A percentile compares a stretch with the other conserved stretches of the same genome.
Conservation (phyloP, 148 eudicot species). For the Camellia granthamiana region DNA sequence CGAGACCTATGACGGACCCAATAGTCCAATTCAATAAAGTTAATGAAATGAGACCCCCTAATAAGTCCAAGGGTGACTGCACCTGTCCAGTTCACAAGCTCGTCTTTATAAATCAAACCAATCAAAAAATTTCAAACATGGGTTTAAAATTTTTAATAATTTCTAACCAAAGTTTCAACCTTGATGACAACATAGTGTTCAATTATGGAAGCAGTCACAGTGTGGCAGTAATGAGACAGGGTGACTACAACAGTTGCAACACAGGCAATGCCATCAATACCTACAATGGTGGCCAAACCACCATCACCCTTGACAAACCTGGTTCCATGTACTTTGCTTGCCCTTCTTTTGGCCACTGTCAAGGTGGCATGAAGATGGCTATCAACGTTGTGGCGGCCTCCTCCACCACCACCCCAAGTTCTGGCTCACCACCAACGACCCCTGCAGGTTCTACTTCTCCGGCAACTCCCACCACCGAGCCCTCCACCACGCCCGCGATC, state of each 20-base stretch:
- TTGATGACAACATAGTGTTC: conserved; percentile 24
- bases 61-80: no score
- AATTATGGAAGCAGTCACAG: conserved; percentile 19
- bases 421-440: conserved; percentile 2
- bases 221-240: conserved; percentile 28
- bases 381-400: conserved; percentile 27
- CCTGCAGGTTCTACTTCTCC: neutral
- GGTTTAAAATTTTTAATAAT: no score
- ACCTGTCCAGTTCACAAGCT: no score
- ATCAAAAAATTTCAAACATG: neutral
- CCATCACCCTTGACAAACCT: conserved; percentile 14
- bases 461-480: neutral
- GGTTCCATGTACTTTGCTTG: conserved; percentile 49
- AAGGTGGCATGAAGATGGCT: conserved; percentile 34
- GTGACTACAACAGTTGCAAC: conserved; percentile 33
- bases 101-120: no score
- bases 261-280: conserved; percentile 22
- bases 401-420: neutral
- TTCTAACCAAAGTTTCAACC: neutral
- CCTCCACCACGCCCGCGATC: neutral
- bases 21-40: no score
- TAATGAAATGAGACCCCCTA: no score
- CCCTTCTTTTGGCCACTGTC: conserved; percentile 38
- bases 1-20: no score
- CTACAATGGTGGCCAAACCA: conserved; percentile 28